Percentiles rank a stretch among this genome's conserved stretches.
Conservation (phyloP, 2,329 filamentous ascomycete species). For the Endocalyx cinctus region DNA sequence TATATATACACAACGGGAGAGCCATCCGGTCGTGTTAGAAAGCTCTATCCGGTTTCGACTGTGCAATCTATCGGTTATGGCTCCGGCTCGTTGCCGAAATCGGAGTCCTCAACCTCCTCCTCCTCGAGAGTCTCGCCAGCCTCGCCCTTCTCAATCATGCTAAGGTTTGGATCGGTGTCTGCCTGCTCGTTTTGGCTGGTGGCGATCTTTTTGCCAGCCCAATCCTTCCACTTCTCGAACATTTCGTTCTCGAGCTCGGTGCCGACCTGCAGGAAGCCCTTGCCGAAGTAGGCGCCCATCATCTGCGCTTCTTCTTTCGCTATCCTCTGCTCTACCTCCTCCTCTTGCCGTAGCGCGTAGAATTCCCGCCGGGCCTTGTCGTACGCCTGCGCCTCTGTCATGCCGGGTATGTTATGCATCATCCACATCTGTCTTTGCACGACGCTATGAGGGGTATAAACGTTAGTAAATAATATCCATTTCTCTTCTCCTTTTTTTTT, state of each 20-base stretch:
- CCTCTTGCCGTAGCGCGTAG: conserved; percentile 74
- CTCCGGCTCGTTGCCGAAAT: too few relatives aligned
- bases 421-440: conserved; percentile 88
- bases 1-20: too few relatives aligned
- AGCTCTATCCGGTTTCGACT: too few relatives aligned
- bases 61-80: too few relatives aligned
- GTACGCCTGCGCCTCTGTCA: conserved; percentile 69
- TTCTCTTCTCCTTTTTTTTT: too few relatives aligned
- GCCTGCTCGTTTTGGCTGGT: conserved; percentile 18
- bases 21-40: too few relatives aligned
- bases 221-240: conserved; percentile 75
- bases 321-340: conserved; percentile 78
- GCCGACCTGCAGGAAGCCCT: conserved; percentile 66
- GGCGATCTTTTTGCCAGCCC: conserved; percentile 23
- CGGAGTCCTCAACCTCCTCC: too few relatives aligned
- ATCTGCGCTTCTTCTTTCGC: conserved; percentile 82
- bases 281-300: conserved; percentile 86
- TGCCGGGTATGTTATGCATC: conserved; percentile 57
- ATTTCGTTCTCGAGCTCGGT: conserved; percentile 76
- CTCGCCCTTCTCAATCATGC: conserved; percentile 13
- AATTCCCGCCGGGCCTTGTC: conserved; percentile 86
- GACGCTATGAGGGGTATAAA: conserved; percentile 54
- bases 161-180: conserved; percentile 20
- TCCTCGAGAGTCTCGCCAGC: conserved; percentile 11
- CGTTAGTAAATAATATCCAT: neutral